Evolutionary conservation across 257 asterid species (phyloP).

Genomic region (Agastache rugosa): DNA sequence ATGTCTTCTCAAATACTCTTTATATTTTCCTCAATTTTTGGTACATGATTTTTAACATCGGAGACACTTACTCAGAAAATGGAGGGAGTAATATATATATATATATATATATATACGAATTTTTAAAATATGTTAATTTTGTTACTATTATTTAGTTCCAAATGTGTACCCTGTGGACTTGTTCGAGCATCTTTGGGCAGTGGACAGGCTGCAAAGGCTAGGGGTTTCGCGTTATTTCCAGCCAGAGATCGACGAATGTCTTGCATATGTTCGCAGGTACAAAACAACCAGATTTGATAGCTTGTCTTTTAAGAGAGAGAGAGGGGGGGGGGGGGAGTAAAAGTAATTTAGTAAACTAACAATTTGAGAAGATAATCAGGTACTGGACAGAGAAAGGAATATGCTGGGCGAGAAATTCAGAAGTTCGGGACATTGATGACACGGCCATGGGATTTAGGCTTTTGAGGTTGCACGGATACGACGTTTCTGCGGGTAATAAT

Average conservation of each 20-base stretch:
- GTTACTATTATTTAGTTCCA: slow-evolving; percentile 53
- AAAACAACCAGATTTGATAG: too few relatives aligned
- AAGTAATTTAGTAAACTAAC: too few relatives aligned
- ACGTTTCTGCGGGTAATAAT: slow-evolving; percentile 68
- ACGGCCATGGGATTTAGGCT: slow-evolving; percentile 96
- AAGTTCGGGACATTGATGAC: slow-evolving; percentile 83
- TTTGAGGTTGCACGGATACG: slow-evolving; percentile 80
- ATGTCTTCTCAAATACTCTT: too few relatives aligned
- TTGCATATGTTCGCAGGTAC: slow-evolving; percentile 69
- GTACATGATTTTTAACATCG: too few relatives aligned
- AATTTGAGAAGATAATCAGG: slow-evolving; percentile 33
- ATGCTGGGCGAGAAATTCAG: slow-evolving; percentile 86
- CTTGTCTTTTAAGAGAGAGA: too few relatives aligned
- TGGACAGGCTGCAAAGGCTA: slow-evolving; percentile 75
- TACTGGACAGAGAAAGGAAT: slow-evolving; percentile 82
- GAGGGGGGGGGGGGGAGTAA: too few relatives aligned
- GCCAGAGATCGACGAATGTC: slow-evolving; percentile 64
- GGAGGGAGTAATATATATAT: too few relatives aligned
- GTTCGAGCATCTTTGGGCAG: slow-evolving; percentile 86
- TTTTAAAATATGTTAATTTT: background rate
- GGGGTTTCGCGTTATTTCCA: slow-evolving; percentile 77
- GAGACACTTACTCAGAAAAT: too few relatives aligned
- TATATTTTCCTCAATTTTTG: too few relatives aligned
- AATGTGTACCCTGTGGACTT: slow-evolving; percentile 94
- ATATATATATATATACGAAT: background rate